These are phyloP conservation scores for Saccharomyces hybrid DNA, from an alignment of 1,139 yeast genomes.

Conservation along the genomic window DNA sequence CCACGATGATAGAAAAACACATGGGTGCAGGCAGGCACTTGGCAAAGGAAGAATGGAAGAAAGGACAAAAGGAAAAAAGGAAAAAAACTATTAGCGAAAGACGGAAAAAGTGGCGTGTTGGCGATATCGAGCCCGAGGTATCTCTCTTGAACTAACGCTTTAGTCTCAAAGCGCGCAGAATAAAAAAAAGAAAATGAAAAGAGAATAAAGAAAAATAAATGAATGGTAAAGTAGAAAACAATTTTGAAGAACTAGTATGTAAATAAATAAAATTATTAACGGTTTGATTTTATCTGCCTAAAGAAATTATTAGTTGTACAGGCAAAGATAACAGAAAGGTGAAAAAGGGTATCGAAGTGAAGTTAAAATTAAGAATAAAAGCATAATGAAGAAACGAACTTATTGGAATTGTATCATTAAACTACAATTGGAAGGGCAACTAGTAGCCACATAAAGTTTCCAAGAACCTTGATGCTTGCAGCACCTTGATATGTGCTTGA, in stretches of 20 bases:
- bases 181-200: not conserved
- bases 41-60: not conserved
- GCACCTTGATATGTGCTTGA: not conserved
- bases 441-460: not conserved
- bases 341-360: not conserved
- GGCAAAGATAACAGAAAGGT: not conserved
- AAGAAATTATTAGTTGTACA: not conserved
- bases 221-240: not conserved
- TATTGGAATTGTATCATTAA: not conserved
- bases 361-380: not conserved
- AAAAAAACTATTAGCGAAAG: not conserved
- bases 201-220: not conserved
- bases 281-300: not conserved
- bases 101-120: not conserved
- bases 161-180: not conserved
- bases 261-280: not conserved
- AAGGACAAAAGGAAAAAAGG: too few species aligned
- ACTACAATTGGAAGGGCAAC: not conserved
- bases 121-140: not conserved
- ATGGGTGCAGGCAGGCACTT: not conserved
- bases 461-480: not conserved
- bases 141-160: not conserved
- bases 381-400: not conserved
- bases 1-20: too few species aligned
- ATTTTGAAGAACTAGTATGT: not conserved